Evolutionary conservation across 768 basidiomycete genomes (phyloP).

Genomic region (Phaeolepiota aurea): DNA sequence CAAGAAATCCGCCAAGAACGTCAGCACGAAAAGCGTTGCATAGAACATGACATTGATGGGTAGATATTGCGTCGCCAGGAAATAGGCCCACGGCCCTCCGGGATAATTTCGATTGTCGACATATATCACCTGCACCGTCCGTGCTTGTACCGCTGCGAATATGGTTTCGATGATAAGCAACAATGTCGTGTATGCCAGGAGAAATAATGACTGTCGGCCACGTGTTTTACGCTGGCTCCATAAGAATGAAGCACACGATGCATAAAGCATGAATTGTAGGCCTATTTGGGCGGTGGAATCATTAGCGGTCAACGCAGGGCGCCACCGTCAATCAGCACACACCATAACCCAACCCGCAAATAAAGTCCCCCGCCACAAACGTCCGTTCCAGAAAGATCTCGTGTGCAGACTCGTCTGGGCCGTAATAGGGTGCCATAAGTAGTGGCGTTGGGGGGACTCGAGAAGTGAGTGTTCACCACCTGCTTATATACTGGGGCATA

Average conservation of each 20-base stretch:
- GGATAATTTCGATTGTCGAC: constrained; percentile 33
- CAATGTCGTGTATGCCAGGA: constrained; percentile 29
- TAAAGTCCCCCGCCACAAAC: constrained; percentile 32
- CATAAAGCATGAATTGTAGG: constrained; percentile 28
- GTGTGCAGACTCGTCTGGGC: constrained; percentile 21
- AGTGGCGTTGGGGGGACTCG: not conserved
- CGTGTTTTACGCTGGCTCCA: constrained; percentile 24
- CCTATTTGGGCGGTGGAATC: constrained; percentile 13
- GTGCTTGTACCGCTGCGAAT: constrained; percentile 27
- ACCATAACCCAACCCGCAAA: constrained; percentile 34
- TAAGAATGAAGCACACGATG: constrained; percentile 25
- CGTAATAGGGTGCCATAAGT: constrained; percentile 12
- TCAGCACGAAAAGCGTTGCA: constrained; percentile 31
- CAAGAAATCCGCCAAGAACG: constrained; percentile 32
- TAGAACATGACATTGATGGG: constrained; percentile 35
- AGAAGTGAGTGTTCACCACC: not conserved
- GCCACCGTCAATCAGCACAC: constrained; percentile 3
- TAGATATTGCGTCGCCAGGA: constrained; percentile 30
- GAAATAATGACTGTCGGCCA: constrained; percentile 17
- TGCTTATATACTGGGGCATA: not conserved
- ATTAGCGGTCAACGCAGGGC: not conserved
- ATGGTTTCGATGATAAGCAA: constrained; percentile 29
- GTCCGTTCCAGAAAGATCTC: constrained; percentile 29
- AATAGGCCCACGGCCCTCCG: constrained; percentile 35
- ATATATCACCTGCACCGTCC: constrained; percentile 31